Evolutionary conservation across 2,329 filamentous ascomycete species (phyloP), one percentile per base, ranked within the genome.

Genomic region (Cytospora piceae): DNA sequence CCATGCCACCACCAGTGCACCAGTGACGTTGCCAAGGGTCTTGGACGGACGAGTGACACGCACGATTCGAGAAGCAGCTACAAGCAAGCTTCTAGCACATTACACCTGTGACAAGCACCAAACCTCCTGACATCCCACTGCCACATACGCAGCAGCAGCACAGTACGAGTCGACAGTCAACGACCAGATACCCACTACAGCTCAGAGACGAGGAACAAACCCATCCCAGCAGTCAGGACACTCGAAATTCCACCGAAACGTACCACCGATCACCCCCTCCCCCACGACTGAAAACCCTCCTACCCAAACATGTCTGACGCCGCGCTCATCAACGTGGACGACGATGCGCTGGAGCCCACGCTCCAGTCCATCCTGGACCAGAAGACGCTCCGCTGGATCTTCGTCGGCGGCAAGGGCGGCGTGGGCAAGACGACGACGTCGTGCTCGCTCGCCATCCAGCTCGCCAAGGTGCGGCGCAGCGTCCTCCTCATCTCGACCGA

Each of bases 391-490:
- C 92, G 95, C 77, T 99, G 95, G 95, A 96, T 99, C 80, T 99
- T 99, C 74, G 95, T 99, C 67, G 95, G 95, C 74, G 95, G 95
- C 71, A 99, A 99, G 81, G 95, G 95, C 74, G 95, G 95, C 77
- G 95, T 99, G 55, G 95, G 95, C 78, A 99, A 99, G 84, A 99
- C 95, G 32, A 99, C 95, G n/a, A 99, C 95, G 20, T 98, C 94
- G 9, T 99, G 95, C 81, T 97, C 94, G 12, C 90, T 99, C 70
- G 95, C 95, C 70, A 98, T 99, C 77, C 95, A 99, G 81, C 92
- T 99, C 70, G 93, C 95, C 73, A 93, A 91, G 79, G 93, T 93
- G 73, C 93, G 95, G 80, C 94, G 94, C 80, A 96, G 92, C 68
- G 95, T 99, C 68, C 88, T 99, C 66, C 90, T 99, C 77, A 99